Percentiles rank a stretch among this genome's conserved stretches.
Evolutionary conservation across 1,284 basidiomycete species (phyloP).

Genomic region (Boletus mariae): DNA sequence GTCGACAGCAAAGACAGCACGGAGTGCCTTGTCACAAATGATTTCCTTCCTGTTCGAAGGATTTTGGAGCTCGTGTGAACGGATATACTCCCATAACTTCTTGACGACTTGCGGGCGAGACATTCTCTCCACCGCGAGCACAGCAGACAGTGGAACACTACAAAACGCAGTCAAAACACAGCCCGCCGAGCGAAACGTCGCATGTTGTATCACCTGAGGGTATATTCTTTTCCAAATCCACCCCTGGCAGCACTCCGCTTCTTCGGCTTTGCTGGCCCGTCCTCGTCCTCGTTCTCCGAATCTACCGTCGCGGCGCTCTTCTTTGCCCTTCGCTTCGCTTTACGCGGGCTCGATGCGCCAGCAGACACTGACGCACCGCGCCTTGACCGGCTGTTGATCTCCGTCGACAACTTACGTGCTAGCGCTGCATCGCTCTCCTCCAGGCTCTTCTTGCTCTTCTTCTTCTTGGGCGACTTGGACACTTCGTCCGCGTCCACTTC

Average conservation of each 20-base stretch:
- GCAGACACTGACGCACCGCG: constrained; percentile 45
- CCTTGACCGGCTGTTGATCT: constrained; percentile 65
- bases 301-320: constrained; percentile 61
- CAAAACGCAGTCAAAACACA: constrained; percentile 5
- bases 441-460: constrained; percentile 42
- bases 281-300: constrained; percentile 49
- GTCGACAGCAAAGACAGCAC: constrained; percentile 69
- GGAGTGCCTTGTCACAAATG: constrained; percentile 68
- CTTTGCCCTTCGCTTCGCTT: constrained; percentile 43
- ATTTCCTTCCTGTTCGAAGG: constrained; percentile 78
- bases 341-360: constrained; percentile 41
- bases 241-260: constrained; percentile 50
- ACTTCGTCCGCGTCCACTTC: constrained; percentile 21
- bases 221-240: constrained; percentile 75
- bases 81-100: constrained; percentile 83
- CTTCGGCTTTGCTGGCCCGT: constrained; percentile 37
- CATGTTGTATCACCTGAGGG: constrained; percentile 52
- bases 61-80: constrained; percentile 73
- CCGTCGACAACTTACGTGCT: constrained; percentile 65
- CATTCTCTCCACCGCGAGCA: constrained; percentile 57
- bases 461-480: constrained; percentile 46
- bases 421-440: constrained; percentile 56
- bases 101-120: constrained; percentile 89
- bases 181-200: background rate
- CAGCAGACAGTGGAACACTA: constrained; percentile 61